A percentile compares a stretch with the other conserved stretches of the same genome.
Conservation (phyloP, 768 basidiomycete genomes). For the Pisolithus tinctorius region DNA sequence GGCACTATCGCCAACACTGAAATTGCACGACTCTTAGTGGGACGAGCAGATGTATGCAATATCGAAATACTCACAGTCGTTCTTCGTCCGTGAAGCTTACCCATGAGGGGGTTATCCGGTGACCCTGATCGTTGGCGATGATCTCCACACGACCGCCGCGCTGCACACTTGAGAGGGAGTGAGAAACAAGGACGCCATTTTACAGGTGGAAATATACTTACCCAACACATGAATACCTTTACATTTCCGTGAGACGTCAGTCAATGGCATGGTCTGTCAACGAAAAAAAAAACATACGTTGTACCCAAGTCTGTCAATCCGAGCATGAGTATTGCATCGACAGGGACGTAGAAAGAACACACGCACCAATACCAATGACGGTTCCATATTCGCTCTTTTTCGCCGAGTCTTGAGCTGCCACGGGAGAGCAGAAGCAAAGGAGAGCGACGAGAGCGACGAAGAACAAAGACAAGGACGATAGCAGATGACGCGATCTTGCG, state of each 20-base stretch:
- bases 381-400: constrained; percentile 73
- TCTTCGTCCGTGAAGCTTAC: constrained; percentile 77
- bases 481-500: constrained; percentile 47
- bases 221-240: constrained; percentile 94
- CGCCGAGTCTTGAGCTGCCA: constrained; percentile 52
- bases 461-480: constrained; percentile 53
- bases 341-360: not conserved
- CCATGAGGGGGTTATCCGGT: constrained; percentile 88
- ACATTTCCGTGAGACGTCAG: constrained; percentile 19
- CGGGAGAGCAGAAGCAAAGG: constrained; percentile 62
- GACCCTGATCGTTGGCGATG: constrained; percentile 85
- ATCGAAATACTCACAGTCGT: constrained; percentile 39
- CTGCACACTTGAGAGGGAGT: constrained; percentile 51
- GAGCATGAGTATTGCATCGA: not conserved
- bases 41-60: not conserved
- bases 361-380: constrained; percentile 86
- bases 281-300: constrained; percentile 43
- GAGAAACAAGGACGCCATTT: not conserved
- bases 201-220: constrained; percentile 31
- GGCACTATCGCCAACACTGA: constrained; percentile 82
- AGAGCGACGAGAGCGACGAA: constrained; percentile 64
- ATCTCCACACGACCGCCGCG: constrained; percentile 84
- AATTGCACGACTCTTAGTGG: not conserved
- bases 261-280: not conserved
- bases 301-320: constrained; percentile 74